These are phyloP conservation scores for Rehmannia glutinosa DNA, from an alignment of 257 asterid species.

Conservation along the genomic window DNA sequence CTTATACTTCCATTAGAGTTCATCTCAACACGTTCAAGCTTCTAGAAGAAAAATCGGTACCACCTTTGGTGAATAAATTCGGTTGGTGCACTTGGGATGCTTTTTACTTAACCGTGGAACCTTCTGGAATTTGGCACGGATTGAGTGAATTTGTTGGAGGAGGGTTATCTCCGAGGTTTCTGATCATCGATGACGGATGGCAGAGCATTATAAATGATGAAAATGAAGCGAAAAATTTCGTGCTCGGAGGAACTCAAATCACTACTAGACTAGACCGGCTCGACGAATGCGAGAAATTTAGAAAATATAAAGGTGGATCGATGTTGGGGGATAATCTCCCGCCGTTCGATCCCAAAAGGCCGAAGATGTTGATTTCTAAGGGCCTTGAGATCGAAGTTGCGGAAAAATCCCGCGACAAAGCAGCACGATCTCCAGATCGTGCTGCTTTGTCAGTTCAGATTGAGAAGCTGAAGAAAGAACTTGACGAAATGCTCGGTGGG, in stretches of 20 bases:
- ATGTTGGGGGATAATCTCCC: conserved; percentile 39
- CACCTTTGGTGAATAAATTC: conserved; percentile 52
- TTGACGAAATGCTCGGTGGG: conserved; percentile 47
- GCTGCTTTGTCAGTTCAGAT: too few species aligned
- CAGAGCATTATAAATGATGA: conserved; percentile 57
- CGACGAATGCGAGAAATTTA: conserved; percentile 60
- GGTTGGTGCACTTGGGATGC: conserved; percentile 82
- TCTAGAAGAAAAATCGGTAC: conserved; percentile 57
- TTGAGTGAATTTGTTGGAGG: conserved; percentile 51
- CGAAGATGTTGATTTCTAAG: conserved; percentile 58
- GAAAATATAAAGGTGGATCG: conserved; percentile 45
- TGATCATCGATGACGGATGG: conserved; percentile 82
- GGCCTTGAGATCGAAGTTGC: conserved; percentile 70
- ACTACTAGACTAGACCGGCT: conserved; percentile 65
- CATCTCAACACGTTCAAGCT: conserved; percentile 66
- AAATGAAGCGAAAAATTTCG: conserved; percentile 51
- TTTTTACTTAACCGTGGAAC: conserved; percentile 54
- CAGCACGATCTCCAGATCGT: too few species aligned
- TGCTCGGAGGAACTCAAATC: conserved; percentile 65
- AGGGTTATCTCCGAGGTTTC: conserved; percentile 51
- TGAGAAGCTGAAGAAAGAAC: conserved; percentile 27
- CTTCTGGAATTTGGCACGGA: conserved; percentile 52
- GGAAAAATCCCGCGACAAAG: conserved; percentile 62
- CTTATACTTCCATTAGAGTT: conserved; percentile 54
- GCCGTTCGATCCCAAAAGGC: conserved; percentile 49